phyloP scores from a whole-genome alignment of 2,329 filamentous ascomycete genomes.

The Arachnopeziza araneosa region DNA sequence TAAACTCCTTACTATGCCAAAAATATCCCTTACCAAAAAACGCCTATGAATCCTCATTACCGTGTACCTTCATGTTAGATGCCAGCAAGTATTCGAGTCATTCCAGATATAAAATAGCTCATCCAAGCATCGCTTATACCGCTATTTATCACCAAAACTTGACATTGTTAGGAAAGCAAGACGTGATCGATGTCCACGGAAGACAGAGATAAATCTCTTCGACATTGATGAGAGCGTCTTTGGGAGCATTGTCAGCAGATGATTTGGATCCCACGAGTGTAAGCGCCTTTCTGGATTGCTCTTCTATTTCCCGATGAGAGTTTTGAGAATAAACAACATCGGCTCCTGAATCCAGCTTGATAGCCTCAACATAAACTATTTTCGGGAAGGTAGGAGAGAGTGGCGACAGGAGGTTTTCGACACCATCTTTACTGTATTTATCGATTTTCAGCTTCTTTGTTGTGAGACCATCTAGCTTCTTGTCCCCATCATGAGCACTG shows the following conservation, averaged over 20 bases:
- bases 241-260: background rate
- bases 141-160: background rate
- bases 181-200: background rate
- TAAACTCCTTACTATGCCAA: background rate
- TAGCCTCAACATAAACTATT: background rate
- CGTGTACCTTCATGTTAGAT: background rate
- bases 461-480: conserved; percentile 47
- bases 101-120: too few species aligned
- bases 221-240: background rate
- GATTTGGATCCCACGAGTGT: background rate
- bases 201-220: background rate
- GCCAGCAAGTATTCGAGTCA: background rate
- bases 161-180: background rate
- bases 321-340: background rate
- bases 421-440: conserved; percentile 40
- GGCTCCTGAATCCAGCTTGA: background rate
- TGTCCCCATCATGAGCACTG: conserved; percentile 55
- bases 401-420: conserved; percentile 28
- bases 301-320: background rate
- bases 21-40: background rate
- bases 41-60: too few species aligned
- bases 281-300: background rate
- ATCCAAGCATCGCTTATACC: too few species aligned
- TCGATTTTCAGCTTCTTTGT: conserved; percentile 45
- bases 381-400: background rate